phyloP scores from a whole-genome alignment of 257 asterid species.

The Eucommia ulmoides region DNA sequence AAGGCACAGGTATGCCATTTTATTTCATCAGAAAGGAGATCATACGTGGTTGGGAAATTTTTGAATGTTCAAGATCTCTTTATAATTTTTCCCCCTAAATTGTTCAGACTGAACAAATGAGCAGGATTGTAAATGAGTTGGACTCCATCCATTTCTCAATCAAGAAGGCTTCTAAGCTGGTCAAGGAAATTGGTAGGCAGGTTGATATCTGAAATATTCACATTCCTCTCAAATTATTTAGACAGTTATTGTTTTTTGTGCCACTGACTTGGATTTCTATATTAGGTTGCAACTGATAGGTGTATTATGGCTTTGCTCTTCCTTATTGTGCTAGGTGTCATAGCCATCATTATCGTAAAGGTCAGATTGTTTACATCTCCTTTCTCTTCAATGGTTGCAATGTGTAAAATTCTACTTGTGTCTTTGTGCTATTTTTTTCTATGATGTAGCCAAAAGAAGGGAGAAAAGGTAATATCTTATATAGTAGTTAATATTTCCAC shows the following conservation, averaged over 20 bases:
- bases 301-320: slow-evolving; percentile 91
- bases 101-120: slow-evolving; percentile 93
- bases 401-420: too few species aligned
- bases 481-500: too few species aligned
- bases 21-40: slow-evolving; percentile 1
- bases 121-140: slow-evolving; percentile 89
- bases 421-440: too few species aligned
- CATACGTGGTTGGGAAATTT: background rate
- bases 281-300: slow-evolving; percentile 94
- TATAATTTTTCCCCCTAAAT: slow-evolving; percentile 15
- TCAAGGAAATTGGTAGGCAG: slow-evolving; percentile 99
- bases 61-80: slow-evolving; percentile 2
- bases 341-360: slow-evolving; percentile 86
- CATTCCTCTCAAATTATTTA: slow-evolving; percentile 16
- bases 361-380: slow-evolving; percentile 24
- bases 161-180: slow-evolving; percentile 91
- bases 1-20: slow-evolving; percentile 82
- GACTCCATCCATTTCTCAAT: slow-evolving; percentile 92
- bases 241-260: background rate
- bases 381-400: too few species aligned
- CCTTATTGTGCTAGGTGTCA: slow-evolving; percentile 84
- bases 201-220: slow-evolving; percentile 43
- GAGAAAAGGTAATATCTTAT: too few species aligned
- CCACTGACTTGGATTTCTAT: slow-evolving; percentile 20
- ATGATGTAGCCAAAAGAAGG: too few species aligned